phyloP scores from a whole-genome alignment of 257 asterid genomes.

The Parsonsia alboflavescens region DNA sequence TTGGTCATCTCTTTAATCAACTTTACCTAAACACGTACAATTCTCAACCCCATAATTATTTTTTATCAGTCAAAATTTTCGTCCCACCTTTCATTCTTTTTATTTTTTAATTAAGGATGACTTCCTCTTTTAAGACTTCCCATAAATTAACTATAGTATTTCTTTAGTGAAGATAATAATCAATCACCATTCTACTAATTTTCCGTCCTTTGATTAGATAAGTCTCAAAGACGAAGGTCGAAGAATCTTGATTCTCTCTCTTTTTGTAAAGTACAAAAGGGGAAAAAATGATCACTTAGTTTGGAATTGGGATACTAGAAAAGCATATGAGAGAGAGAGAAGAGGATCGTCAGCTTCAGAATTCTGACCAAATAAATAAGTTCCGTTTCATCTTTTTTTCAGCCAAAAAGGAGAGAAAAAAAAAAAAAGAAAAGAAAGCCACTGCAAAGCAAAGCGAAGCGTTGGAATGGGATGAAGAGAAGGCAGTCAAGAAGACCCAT shows the following conservation, averaged over 20 bases:
- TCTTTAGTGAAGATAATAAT: no score
- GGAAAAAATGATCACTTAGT: not conserved
- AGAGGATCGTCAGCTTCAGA: not conserved
- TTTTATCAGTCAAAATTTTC: conserved; percentile 15
- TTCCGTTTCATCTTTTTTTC: not conserved
- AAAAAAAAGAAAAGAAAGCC: no score
- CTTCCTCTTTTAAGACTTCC: not conserved
- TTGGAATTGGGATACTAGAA: not conserved
- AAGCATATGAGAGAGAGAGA: not conserved
- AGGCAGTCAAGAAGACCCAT: not conserved
- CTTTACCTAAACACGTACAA: conserved; percentile 4
- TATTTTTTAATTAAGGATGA: not conserved
- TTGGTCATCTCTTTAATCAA: not conserved
- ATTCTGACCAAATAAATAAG: not conserved
- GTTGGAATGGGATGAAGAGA: not conserved
- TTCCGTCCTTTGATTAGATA: no score
- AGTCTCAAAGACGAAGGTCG: no score
- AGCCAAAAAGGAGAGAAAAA: not conserved
- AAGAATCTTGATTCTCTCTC: not conserved
- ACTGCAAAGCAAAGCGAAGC: not conserved
- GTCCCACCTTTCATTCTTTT: conserved; percentile 1
- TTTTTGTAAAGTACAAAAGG: not conserved
- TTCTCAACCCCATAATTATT: not conserved
- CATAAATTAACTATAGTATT: no score
- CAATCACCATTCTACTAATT: no score